Evolutionary conservation across 805 yeast genomes (phyloP).

Genomic region (Candida incommunis): DNA sequence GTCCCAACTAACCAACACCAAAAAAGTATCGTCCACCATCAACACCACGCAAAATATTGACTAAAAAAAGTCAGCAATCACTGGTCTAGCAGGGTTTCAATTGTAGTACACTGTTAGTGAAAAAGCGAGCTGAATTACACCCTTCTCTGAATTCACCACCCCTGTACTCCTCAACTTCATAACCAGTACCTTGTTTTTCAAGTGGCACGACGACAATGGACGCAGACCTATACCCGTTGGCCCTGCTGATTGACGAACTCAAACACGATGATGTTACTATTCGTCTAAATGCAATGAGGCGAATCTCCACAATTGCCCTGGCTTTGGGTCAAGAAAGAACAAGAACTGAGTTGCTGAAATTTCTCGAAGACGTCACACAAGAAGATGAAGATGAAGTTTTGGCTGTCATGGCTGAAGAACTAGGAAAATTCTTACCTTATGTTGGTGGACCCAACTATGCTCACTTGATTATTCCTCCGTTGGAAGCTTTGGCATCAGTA

Average conservation of each 20-base stretch:
- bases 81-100: too few relatives aligned
- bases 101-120: too few relatives aligned
- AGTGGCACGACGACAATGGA: constrained; percentile 2
- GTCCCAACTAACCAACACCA: too few relatives aligned
- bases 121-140: not conserved
- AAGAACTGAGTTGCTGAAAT: constrained; percentile 77
- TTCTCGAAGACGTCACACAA: constrained; percentile 47
- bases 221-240: constrained; percentile 79
- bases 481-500: constrained; percentile 75
- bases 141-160: not conserved
- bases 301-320: constrained; percentile 83
- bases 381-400: constrained; percentile 98
- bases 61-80: too few relatives aligned
- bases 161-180: too few relatives aligned
- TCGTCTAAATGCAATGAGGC: constrained; percentile 87
- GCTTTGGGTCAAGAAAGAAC: constrained; percentile 94
- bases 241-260: constrained; percentile 90
- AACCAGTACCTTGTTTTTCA: too few relatives aligned
- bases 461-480: constrained; percentile 40
- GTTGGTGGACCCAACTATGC: constrained; percentile 73
- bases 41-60: too few relatives aligned
- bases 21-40: too few relatives aligned
- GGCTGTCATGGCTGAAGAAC: constrained; percentile 81
- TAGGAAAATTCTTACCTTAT: constrained; percentile 75
- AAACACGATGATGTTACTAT: constrained; percentile 92